phyloP scores from a whole-genome alignment of 768 basidiomycete species.

The Dacryopinax primogenitus region DNA sequence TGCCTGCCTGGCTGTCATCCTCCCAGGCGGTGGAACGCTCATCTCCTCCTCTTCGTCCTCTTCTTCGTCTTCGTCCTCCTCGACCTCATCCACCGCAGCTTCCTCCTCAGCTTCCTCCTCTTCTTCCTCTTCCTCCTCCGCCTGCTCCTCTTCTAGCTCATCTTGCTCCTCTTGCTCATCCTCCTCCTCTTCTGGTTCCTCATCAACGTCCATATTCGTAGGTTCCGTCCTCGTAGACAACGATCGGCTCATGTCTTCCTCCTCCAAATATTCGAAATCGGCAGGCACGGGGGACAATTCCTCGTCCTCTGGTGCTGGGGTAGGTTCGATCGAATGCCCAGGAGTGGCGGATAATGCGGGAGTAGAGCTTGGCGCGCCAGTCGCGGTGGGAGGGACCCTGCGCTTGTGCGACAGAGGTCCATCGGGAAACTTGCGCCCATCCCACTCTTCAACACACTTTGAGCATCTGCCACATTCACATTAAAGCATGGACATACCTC shows the following conservation, averaged over 20 bases:
- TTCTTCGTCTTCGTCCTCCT: neutral
- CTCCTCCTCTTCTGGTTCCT: neutral
- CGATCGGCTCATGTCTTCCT: neutral
- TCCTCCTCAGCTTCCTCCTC: neutral
- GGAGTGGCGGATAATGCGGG: conserved; percentile 4
- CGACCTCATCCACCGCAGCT: neutral
- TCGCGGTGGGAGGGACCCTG: neutral
- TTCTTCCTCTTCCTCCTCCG: neutral
- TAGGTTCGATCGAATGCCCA: neutral
- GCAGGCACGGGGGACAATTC: neutral
- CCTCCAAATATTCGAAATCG: neutral
- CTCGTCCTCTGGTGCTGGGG: neutral
- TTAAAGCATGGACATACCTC: neutral
- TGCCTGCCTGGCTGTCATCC: conserved; percentile 1
- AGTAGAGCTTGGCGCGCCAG: conserved; percentile 4
- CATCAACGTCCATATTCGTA: neutral
- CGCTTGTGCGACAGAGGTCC: neutral
- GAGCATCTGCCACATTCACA: neutral
- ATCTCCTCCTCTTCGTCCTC: conserved; percentile 4
- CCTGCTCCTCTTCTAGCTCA: neutral
- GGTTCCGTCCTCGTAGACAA: neutral
- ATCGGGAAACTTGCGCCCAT: neutral
- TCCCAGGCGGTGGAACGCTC: neutral
- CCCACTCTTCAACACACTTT: too few species aligned
- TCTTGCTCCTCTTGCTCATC: neutral